phyloP scores from a whole-genome alignment of 2,329 filamentous ascomycete genomes.

The Fusarium sublunatum region DNA sequence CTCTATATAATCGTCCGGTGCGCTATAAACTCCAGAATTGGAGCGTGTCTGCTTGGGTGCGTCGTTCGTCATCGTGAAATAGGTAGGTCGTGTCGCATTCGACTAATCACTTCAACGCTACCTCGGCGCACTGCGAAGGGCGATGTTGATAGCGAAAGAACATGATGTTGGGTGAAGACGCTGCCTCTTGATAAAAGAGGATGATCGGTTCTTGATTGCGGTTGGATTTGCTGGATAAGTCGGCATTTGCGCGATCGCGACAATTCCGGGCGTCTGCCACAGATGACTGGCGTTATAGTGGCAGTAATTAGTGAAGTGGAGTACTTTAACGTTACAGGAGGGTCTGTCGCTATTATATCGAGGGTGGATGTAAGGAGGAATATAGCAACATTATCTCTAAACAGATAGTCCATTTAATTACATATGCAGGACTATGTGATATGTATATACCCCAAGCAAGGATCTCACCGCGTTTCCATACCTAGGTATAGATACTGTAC shows the following conservation, averaged over 20 bases:
- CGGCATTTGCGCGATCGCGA: constrained; percentile 34
- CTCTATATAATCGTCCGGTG: constrained; percentile 8
- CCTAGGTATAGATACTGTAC: not conserved
- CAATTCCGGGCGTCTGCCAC: constrained; percentile 33
- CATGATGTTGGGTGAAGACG: constrained; percentile 12
- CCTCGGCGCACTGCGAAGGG: not conserved
- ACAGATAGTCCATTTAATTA: constrained; percentile 7
- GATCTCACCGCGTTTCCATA: constrained; percentile 35
- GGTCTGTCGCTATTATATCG: not conserved
- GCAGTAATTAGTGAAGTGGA: constrained; percentile 10
- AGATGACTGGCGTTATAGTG: constrained; percentile 20
- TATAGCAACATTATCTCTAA: too few relatives aligned
- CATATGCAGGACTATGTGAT: not conserved
- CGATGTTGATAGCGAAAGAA: not conserved
- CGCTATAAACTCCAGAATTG: constrained; percentile 7
- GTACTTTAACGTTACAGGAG: not conserved
- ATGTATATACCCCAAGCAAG: constrained; percentile 14
- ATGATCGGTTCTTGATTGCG: constrained; percentile 13
- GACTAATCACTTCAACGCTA: constrained; percentile 7
- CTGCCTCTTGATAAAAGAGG: not conserved
- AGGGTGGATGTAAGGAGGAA: constrained; percentile 7
- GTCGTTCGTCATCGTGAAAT: constrained; percentile 14
- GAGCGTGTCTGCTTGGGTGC: not conserved
- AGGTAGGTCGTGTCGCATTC: not conserved
- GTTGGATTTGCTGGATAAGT: constrained; percentile 40